phyloP scores from a whole-genome alignment of 139 green algal genomes.

The Picochlorum sp. region DNA sequence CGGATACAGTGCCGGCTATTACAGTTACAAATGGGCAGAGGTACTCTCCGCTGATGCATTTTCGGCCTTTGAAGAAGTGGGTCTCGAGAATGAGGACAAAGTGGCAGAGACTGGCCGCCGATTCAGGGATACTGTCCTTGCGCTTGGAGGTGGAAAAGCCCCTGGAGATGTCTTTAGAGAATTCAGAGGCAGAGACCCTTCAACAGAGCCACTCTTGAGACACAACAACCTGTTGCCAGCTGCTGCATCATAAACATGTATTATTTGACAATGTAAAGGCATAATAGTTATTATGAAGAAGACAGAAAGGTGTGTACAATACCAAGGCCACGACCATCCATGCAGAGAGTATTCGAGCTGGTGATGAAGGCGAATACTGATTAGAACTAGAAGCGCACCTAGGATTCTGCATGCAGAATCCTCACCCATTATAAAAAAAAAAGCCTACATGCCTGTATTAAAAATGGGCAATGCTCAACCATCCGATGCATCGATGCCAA shows the following conservation, averaged over 20 bases:
- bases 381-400: too few relatives aligned
- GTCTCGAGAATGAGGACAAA: conserved; percentile 69
- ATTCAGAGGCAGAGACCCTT: conserved; percentile 83
- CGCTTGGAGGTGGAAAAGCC: conserved; percentile 69
- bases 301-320: too few relatives aligned
- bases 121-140: conserved; percentile 87
- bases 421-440: too few relatives aligned
- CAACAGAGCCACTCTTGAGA: conserved; percentile 73
- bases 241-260: conserved; percentile 1
- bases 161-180: conserved; percentile 74
- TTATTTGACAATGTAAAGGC: too few relatives aligned
- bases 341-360: too few relatives aligned
- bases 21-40: conserved; percentile 75
- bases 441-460: too few relatives aligned
- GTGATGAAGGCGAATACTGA: too few relatives aligned
- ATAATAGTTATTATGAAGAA: too few relatives aligned
- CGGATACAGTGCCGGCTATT: conserved; percentile 78
- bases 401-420: too few relatives aligned
- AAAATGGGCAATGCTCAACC: too few relatives aligned
- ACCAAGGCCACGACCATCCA: too few relatives aligned
- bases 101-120: conserved; percentile 52
- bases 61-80: conserved; percentile 89
- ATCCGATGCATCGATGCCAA: too few relatives aligned
- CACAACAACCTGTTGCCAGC: conserved; percentile 64
- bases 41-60: conserved; percentile 92